These are phyloP conservation scores for Cardiospermum halicacabum DNA, from an alignment of 345 rosid genomes.

Conservation along the genomic window DNA sequence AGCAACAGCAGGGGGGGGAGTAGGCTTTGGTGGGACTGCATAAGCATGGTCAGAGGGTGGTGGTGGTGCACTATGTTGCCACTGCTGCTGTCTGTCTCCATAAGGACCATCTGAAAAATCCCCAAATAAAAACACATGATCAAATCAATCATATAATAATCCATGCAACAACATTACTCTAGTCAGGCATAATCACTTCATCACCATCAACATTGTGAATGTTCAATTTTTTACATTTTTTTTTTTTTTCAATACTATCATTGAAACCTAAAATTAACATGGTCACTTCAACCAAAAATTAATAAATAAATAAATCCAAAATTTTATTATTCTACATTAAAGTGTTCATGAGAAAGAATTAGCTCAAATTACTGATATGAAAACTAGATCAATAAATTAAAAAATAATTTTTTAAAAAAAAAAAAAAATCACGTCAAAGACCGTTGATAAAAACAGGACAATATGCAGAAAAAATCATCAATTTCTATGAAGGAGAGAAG, in stretches of 20 bases:
- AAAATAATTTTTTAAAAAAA: background rate
- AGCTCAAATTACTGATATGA: background rate
- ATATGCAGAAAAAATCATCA: no score
- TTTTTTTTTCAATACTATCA: background rate
- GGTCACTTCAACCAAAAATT: background rate
- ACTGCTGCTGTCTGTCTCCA: constrained; percentile 47
- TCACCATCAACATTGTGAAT: background rate
- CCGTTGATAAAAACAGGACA: no score
- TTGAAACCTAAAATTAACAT: background rate
- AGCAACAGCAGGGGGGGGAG: constrained; percentile 31
- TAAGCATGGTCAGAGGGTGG: constrained; percentile 36
- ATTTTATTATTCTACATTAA: background rate
- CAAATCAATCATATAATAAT: no score
- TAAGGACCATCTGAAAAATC: constrained; percentile 46
- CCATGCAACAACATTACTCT: no score
- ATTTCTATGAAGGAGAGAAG: background rate
- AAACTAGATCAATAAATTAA: background rate
- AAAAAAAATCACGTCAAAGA: no score
- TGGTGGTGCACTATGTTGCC: constrained; percentile 61
- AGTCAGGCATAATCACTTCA: background rate
- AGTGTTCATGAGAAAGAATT: background rate
- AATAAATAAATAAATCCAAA: background rate
- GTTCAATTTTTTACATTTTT: background rate
- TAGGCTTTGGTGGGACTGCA: constrained; percentile 30
- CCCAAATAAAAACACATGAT: no score